Evolutionary conservation across 1,139 yeast species (phyloP).

Genomic region (Meyerozyma guilliermondii): DNA sequence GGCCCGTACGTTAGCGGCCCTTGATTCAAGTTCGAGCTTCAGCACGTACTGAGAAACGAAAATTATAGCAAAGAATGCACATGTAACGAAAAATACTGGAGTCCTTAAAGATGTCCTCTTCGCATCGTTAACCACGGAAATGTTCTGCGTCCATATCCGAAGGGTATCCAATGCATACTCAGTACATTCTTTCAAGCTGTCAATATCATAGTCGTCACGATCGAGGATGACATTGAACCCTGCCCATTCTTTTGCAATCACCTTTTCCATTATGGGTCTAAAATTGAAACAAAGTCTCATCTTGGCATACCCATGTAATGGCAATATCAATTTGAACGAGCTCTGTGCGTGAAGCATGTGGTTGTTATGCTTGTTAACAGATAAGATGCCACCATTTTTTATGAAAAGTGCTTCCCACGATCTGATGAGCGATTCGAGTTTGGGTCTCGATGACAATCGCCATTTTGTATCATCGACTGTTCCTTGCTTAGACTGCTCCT

Average conservation of each 20-base stretch:
- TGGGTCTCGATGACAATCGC: constrained; percentile 58
- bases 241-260: constrained; percentile 61
- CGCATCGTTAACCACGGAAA: constrained; percentile 56
- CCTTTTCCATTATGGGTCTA: constrained; percentile 51
- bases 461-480: constrained; percentile 37
- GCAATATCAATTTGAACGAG: constrained; percentile 58
- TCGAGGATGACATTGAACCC: constrained; percentile 53
- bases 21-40: constrained; percentile 39
- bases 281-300: constrained; percentile 56
- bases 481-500: constrained; percentile 33
- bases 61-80: constrained; percentile 57
- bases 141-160: constrained; percentile 65
- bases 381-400: constrained; percentile 55
- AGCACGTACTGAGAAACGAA: constrained; percentile 58
- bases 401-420: constrained; percentile 64
- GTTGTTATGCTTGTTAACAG: constrained; percentile 48
- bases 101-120: constrained; percentile 63
- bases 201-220: constrained; percentile 36
- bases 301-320: constrained; percentile 58
- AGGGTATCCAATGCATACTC: constrained; percentile 54
- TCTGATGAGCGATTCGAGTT: constrained; percentile 47
- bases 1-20: constrained; percentile 25
- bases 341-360: constrained; percentile 47
- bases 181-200: constrained; percentile 43
- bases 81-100: constrained; percentile 68